Evolutionary conservation across 148 eudicot species (phyloP).

Genomic region (Suaeda aralocaspica): DNA sequence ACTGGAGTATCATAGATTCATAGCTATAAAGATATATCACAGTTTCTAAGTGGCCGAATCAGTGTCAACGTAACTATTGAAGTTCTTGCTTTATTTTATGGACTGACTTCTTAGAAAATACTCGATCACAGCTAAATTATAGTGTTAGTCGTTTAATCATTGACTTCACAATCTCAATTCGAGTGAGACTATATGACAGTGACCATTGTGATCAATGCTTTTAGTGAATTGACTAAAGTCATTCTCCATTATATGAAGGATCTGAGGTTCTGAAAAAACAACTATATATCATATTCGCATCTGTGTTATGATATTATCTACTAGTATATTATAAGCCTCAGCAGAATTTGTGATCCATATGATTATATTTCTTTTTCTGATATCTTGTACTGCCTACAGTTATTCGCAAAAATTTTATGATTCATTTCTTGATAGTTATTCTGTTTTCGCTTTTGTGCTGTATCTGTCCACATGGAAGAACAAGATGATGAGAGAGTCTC

Average conservation of each 20-base stretch:
- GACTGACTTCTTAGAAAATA: not conserved
- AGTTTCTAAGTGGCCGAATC: too few species aligned
- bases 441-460: not conserved
- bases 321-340: too few species aligned
- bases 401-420: not conserved
- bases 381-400: not conserved
- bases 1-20: too few species aligned
- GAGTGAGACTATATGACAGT: not conserved
- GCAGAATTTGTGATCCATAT: not conserved
- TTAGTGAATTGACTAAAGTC: not conserved
- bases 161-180: not conserved
- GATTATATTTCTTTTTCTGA: not conserved
- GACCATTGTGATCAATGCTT: not conserved
- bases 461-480: slow-evolving; percentile 21
- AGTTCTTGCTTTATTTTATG: too few species aligned
- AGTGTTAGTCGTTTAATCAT: not conserved
- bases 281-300: not conserved
- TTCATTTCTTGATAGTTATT: not conserved
- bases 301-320: too few species aligned
- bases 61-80: too few species aligned
- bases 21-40: too few species aligned
- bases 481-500: slow-evolving; percentile 11
- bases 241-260: not conserved
- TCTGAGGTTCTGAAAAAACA: not conserved
- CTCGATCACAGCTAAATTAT: not conserved